Base-by-base conservation (phyloP, 768 basidiomycete genomes). In the Lentinula guzmanii region DNA sequence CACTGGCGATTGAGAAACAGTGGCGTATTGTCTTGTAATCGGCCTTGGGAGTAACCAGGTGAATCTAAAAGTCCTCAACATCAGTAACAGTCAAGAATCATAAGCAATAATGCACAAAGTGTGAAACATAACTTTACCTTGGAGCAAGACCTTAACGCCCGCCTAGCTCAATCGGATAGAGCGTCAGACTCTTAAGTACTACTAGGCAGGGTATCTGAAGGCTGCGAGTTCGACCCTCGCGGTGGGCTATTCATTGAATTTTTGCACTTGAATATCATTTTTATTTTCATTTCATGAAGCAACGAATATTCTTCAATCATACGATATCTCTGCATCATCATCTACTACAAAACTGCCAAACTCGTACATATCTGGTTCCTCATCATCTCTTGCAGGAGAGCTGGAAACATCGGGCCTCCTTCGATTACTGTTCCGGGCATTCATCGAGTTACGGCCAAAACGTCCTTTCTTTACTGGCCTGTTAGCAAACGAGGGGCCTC, bases 141-240 rank as follows among this genome's bases (percentile, higher is more conserved):
- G 24, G 24, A 24, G 24, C 24, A 24, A 1, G 24, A 24, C 13
- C 37, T 8, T 9, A 33, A 5, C 9, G 80, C 80, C 81, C 77
- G 80, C 79, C 81, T 82, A 82, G 81, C 81, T 82, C 82, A 82
- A 82, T 82, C 78, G 82, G 82, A 77, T 81, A 82, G 82, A 82
- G 82, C 82, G 82, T 82, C 80, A 81, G 81, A 82, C 82, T 83
- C 74, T 80, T 80, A n/a, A n/a, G n/a, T n/a, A 81, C 0, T 1
- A 3, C 7, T 41, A 28, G 56, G 28, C 11, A 16, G 43, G 37
- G 35, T 33, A 87, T 88, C 86, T 88, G 84, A 87, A 87, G 86
- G 86, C 83, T 87, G 86, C 86, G 86, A 85, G 86, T 88, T 88
- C 86, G 86, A 88, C 80, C 86, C 86, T 85, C 86, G 86, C 86